Base-by-base conservation (phyloP, 306 rosid species). In the Inga laurina region DNA sequence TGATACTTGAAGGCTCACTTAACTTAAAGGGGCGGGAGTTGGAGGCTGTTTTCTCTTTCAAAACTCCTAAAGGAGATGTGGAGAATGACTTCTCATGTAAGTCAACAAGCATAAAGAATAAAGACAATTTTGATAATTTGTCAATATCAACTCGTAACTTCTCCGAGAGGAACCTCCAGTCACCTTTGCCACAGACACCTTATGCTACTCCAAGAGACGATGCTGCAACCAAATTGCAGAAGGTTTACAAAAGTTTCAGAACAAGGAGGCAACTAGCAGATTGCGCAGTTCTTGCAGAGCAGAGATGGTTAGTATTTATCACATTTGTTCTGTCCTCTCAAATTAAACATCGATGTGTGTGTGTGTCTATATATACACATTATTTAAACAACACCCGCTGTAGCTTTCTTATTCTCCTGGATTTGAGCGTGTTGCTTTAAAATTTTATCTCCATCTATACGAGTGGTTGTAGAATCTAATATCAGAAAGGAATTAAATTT, bases 171-270 rank as follows among this genome's bases (percentile, higher is more conserved):
- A 77, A 45, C 57, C 37, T 68, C 30, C 80, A 48, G 3, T 57
- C 86, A n/a, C 83, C 80, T 37, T 54, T 48, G 79, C 16, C 72
- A 14, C 85, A 82, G 75, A 81, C 79, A 11, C 65, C 32, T 27
- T 45, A 5, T 24, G 11, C 56, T 43, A 72, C 83, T 10, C 75
- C 77, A 15, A 82, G 84, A 79, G 73, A 82, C 75, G 76, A 51
- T 44, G 97, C 98, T 49, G 98, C 98, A 68, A 65, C 93, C 77
- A 93, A 69, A 87, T 79, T 94, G 81, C 98, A 94, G 85, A 94
- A 93, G 84, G 97, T 93, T 80, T 91, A 95, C 91, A 95, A 91
- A 81, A 95, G 97, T 80, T 95, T 95, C 83, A 85, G 94, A 61
- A 91, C 95, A 13, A 86, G 95, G 85, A 90, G 97, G 82, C 87